Evolutionary conservation across 1,284 basidiomycete species (phyloP), one percentile per base, ranked within the genome.

Genomic region (Quambalaria eucalypti): DNA sequence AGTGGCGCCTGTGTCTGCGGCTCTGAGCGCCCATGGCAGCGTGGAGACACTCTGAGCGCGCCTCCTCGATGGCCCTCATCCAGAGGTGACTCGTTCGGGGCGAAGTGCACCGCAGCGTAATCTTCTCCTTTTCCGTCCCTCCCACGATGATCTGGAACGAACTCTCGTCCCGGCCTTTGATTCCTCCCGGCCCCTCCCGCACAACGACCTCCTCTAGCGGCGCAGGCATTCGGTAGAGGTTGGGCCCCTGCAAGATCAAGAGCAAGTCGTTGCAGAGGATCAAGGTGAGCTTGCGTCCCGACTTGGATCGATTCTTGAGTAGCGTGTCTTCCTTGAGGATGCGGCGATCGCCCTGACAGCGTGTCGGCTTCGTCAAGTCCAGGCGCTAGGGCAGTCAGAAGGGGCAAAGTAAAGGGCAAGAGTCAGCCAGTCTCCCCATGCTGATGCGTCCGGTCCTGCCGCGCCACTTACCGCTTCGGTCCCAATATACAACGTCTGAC

Each of bases 321-420:
- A 46, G 25, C 42, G 25, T 21, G 0, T 90, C 90, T 72, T 96
- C 88, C 61, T 85, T 87, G 42, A 96, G 52, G 12, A 97, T 79
- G 60, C 79, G 81, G 23, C 92, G 81, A 8, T 81, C 77, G 1
- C 88, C 90, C 79, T 88, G 84, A 64, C 83, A 81, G 1, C 86
- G 82, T 8, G 90, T 95, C 0, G 87, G 86, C 2, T 86, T 87
- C 0, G 89, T 92, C n/a, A 96, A 78, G 73, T 96, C 90, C 8
- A 59, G 51, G 21, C 31, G 50, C n/a, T n/a, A n/a, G n/a, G n/a
- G n/a, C n/a, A n/a, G n/a, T n/a, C n/a, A n/a, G n/a, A n/a, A n/a
- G n/a, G n/a, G n/a, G n/a, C n/a, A 26, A 23, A 23, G 16, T 39
- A 14, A 19, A 51, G 28, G 36, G n/a, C 50, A 29, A 26, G 30